Evolutionary conservation across 257 asterid species (phyloP).

Genomic region (Solanum clarkiae): DNA sequence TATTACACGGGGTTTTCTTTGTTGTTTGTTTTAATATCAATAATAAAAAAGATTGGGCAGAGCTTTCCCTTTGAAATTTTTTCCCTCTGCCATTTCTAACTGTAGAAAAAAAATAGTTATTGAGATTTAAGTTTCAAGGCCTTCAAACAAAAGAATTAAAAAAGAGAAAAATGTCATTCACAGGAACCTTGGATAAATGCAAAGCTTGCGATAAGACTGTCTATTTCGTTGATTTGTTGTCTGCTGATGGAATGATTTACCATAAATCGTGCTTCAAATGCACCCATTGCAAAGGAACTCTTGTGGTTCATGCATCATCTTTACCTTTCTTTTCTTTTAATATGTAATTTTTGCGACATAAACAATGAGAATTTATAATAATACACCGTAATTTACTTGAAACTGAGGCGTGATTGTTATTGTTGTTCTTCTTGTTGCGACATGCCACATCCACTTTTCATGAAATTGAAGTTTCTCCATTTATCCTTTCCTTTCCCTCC

Average conservation of each 20-base stretch:
- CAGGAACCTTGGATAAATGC: slow-evolving; percentile 38
- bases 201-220: slow-evolving; percentile 49
- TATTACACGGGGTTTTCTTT: neutral
- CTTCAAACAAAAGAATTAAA: neutral
- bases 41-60: neutral
- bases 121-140: neutral
- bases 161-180: slow-evolving; percentile 3
- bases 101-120: neutral
- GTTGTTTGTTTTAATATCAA: neutral
- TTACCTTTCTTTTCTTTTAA: neutral
- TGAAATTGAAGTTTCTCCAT: neutral
- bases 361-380: neutral
- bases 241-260: slow-evolving; percentile 48
- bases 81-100: neutral
- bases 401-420: neutral
- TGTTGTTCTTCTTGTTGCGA: neutral
- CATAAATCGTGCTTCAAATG: slow-evolving; percentile 61
- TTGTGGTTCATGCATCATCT: slow-evolving; percentile 29
- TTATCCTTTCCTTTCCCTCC: too few species aligned
- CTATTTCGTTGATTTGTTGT: slow-evolving; percentile 39
- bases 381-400: neutral
- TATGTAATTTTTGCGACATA: neutral
- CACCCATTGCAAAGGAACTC: slow-evolving; percentile 43
- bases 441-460: neutral
- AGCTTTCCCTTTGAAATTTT: neutral